Evolutionary conservation across 2,329 filamentous ascomycete genomes (phyloP), one percentile per base, ranked within the genome.

Genomic region (Fusarium tjaetaba): DNA sequence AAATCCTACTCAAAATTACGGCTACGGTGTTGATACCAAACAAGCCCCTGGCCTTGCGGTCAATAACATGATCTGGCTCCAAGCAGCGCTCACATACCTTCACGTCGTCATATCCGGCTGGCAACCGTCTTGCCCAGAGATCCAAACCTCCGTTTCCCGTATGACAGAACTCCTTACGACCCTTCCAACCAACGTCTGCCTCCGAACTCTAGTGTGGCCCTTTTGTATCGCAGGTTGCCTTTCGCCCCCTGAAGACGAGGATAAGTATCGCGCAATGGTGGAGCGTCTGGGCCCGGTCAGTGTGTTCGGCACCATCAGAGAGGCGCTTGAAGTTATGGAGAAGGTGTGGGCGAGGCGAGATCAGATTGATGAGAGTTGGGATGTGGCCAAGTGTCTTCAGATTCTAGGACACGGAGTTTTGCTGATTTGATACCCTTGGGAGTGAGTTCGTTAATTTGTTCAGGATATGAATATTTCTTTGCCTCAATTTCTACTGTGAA

Each of bases 41-140:
- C 65, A 77, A 30, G 65, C 77, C 15, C 76, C 77, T 13, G 73
- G 68, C 18, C 57, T 78, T 41, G 73, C 77, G 22, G 68, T 77
- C 39, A 73, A 82, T 64, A 82, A 82, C 71, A 80, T 80, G 20
- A 83, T 87, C 46, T 88, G 87, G 87, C 84, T 85, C 2, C 82
- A 86, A 49, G 86, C 85, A 2, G 80, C 84, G 1, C 79, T 87
- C 4, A 82, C 84, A 13, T 88, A 88, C 65, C 82, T 88, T 18
- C 79, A 82, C 18, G 84, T 87, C 8, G 85, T 88, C 26, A 80
- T 87, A 7, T 84, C 82, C 3, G 87, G 87, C 7, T 88, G 86
- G 87, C 86, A 87, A 68, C 86, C 86, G 1, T 81, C 82, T 1
- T 83, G 80, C 52, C 77, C 80, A 0, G 85, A 87, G 57, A 82